phyloP scores from a whole-genome alignment of 192 early-diverging fungal genomes.

The Mortierella claussenii region DNA sequence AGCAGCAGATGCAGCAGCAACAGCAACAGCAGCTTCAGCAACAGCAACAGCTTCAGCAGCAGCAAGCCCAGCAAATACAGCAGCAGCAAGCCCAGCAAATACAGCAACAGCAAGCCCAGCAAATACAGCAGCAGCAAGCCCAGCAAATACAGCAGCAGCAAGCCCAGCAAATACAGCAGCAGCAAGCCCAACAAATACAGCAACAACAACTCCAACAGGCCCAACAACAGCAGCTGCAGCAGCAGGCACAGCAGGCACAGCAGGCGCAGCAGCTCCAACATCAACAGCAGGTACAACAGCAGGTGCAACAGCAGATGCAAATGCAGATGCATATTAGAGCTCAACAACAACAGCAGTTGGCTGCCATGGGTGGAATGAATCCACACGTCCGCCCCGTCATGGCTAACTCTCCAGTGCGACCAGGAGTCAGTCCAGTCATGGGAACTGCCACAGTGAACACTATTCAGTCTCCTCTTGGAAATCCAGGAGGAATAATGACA shows the following conservation, averaged over 20 bases:
- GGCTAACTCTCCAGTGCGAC: conserved; percentile 12
- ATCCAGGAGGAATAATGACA: conserved; percentile 10
- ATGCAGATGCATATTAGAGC: conserved; percentile 14
- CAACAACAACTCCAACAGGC: conserved; percentile 31
- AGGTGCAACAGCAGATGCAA: conserved; percentile 15
- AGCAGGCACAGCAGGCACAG: conserved; percentile 13
- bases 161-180: conserved; percentile 18
- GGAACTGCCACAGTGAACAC: conserved; percentile 1
- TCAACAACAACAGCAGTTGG: conserved; percentile 29
- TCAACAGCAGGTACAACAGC: conserved; percentile 6
- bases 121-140: conserved; percentile 16
- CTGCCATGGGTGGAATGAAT: conserved; percentile 19
- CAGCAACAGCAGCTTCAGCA: conserved; percentile 13
- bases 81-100: conserved; percentile 5
- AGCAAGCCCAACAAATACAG: conserved; percentile 25
- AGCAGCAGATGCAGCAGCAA: conserved; percentile 7
- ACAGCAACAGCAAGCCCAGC: conserved; percentile 11
- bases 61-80: conserved; percentile 3
- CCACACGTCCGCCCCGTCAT: conserved; percentile 27
- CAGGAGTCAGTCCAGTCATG: conserved; percentile 29
- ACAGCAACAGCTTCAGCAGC: conserved; percentile 7
- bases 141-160: conserved; percentile 16
- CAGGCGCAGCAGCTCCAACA: conserved; percentile 19
- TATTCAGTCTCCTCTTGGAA: conserved; percentile 12
- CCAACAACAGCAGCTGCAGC: conserved; percentile 30